Base-by-base conservation (phyloP, 768 basidiomycete species). In the Lentinula boryana region DNA sequence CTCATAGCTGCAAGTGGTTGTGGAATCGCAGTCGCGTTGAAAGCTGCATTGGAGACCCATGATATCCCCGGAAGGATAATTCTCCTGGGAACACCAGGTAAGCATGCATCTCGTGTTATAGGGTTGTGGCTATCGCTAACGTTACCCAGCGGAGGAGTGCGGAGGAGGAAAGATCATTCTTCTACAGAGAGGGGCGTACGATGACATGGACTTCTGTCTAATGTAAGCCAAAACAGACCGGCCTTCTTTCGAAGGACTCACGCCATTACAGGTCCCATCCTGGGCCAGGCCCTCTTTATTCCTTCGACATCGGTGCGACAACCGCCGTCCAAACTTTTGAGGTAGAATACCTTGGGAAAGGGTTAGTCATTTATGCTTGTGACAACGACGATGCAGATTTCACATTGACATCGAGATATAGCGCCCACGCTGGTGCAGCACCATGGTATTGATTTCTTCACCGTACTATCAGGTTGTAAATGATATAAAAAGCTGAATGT, bases 1-100 rank as follows among this genome's bases (percentile, higher is more conserved):
- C 78, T 93, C 63, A 92, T 92, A 65, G 91, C 91, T 50, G 81
- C 87, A 66, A 83, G 84, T 63, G 91, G 90, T 43, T 84, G 89
- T 36, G 91, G 86, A 40, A 76, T 86, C 48, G 89, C 90, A 33
- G 71, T 93, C 58, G 88, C 88, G 36, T 78, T 92, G 56, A 87
- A 86, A 69, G 79, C 84, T 56, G 89, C 87, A 31, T 69, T 93
- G 63, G 75, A 84, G 71, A 76, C 80, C 56, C 83, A 86, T 69
- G 74, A 83, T 65, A 76, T 88, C 48, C 66, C 84, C 33, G 91
- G 89, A 6, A 91, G 80, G 58, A 74, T 93, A 40, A 75, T 93
- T 60, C 78, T 93, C 27, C 78, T 93, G 8, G 91, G 91, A 50
- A 93, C 91, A 13, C 91, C 91, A 63, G 85, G 85, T 86, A 74